phyloP scores from a whole-genome alignment of 106 monocot species.

The Dendrobium officinale region DNA sequence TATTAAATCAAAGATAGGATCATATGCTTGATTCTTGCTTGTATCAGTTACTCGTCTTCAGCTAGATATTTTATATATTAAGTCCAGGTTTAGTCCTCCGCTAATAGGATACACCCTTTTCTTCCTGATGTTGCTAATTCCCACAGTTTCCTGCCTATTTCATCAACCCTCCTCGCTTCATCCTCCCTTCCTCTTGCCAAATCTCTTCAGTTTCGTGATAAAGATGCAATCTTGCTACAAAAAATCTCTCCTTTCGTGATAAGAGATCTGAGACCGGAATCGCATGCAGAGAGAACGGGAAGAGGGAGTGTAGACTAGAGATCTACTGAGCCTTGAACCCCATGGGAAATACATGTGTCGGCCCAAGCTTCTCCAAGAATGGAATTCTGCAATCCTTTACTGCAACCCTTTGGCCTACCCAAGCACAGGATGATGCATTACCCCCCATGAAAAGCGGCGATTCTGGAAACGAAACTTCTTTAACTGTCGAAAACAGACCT shows the following conservation, averaged over 20 bases:
- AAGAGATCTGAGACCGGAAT: background rate
- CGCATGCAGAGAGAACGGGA: background rate
- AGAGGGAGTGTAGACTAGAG: background rate
- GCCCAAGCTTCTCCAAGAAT: slow-evolving; percentile 23
- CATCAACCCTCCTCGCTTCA: background rate
- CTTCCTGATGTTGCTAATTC: background rate
- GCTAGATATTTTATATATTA: no score
- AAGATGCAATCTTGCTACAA: background rate
- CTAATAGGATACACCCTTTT: background rate
- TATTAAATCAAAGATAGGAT: background rate
- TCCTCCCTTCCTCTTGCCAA: background rate
- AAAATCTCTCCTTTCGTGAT: background rate
- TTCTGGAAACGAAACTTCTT: background rate
- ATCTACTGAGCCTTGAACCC: background rate
- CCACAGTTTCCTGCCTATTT: background rate
- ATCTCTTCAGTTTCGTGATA: slow-evolving; percentile 1
- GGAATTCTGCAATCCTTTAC: slow-evolving; percentile 24
- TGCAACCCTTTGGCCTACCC: slow-evolving; percentile 12
- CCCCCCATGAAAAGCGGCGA: background rate
- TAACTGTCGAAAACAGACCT: slow-evolving; percentile 3
- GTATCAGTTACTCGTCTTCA: background rate
- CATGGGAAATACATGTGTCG: slow-evolving; percentile 29
- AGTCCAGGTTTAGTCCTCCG: no score
- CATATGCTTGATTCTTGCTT: background rate
- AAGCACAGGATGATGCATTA: background rate